Percentiles rank a stretch among this genome's conserved stretches.
Evolutionary conservation across 2,329 filamentous ascomycete species (phyloP).

Genomic region (Leptographium radiaticola): DNA sequence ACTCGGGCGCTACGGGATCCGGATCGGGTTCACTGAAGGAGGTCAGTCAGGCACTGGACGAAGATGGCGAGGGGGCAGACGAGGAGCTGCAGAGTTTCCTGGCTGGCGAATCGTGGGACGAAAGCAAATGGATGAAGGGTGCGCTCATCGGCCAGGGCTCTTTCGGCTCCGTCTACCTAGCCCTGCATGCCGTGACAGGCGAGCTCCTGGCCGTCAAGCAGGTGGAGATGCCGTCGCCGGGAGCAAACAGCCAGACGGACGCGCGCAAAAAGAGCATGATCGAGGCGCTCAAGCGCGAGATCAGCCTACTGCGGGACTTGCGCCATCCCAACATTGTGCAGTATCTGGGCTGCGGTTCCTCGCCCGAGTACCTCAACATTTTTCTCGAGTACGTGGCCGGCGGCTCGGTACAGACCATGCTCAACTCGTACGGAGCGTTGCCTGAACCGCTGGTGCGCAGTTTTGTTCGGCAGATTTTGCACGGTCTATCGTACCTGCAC

Average conservation of each 20-base stretch:
- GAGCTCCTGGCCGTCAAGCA: constrained; percentile 98
- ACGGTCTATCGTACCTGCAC: constrained; percentile 86
- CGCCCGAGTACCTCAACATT: constrained; percentile 90
- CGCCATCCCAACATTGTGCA: constrained; percentile 97
- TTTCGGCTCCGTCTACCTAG: constrained; percentile 90
- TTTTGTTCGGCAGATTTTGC: constrained; percentile 91
- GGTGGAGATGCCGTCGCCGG: constrained; percentile 74
- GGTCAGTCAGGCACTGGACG: constrained; percentile 69
- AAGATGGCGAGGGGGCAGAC: constrained; percentile 85
- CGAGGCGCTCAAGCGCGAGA: constrained; percentile 91
- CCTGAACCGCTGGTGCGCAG: constrained; percentile 88
- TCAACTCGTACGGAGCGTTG: constrained; percentile 93
- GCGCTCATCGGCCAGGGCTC: constrained; percentile 93
- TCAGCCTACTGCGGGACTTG: constrained; percentile 81
- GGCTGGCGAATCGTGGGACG: constrained; percentile 85
- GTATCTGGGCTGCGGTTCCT: constrained; percentile 89
- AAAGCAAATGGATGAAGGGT: constrained; percentile 99
- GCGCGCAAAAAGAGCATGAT: constrained; percentile 97
- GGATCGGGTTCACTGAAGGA: constrained; percentile 66
- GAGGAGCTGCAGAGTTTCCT: constrained; percentile 84
- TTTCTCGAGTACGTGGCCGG: constrained; percentile 98
- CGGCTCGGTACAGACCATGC: constrained; percentile 94
- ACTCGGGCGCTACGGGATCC: constrained; percentile 25
- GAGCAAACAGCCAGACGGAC: constrained; percentile 69
- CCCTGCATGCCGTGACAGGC: constrained; percentile 87